Base-by-base conservation (phyloP, 306 rosid genomes). In the Cyclanthera cordifolia region DNA sequence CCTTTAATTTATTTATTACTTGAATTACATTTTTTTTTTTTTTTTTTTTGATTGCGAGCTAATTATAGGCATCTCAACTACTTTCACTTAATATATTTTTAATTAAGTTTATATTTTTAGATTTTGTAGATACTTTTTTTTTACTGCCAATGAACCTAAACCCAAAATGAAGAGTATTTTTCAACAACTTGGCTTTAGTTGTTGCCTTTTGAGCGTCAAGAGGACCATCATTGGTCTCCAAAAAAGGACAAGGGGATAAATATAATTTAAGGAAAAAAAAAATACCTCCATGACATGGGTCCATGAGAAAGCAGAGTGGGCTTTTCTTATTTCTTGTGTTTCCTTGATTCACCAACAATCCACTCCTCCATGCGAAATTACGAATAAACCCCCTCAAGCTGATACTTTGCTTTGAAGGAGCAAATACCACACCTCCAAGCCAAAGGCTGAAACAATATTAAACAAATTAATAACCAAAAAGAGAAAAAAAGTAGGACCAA, bases 321-420 rank as follows among this genome's bases (percentile, higher is more conserved):
- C 41, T 25, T 66, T 46, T 66, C 34, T 66, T 66, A 15, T 24
- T 65, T 45, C 52, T 45, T 45, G 52, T 66, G 71, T 47, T 66
- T 25, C 71, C 41, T 25, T 66, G 71, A 66, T 66, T 45, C 71
- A 47, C 71, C 71, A 46, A 66, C 71, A 66, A 66, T 24, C 8
- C 17, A 46, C 71, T 64, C 69, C 50, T 64, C 69, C 21, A 19
- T 13, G 3, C 4, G 43, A 66, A 66, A 66, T 66, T 47, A 47
- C 54, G 55, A 66, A 66, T 66, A 66, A 66, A 46, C 25, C 71
- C 70, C 55, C 24, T 45, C 3, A 27, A 7, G 41, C 8, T 24
- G 55, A 66, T 66, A 47, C 71, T 47, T 66, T 66, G 71, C 71
- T 66, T 66, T 66, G 55, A 66, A 66, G 43, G 43, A 37, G 43